phyloP scores from a whole-genome alignment of 2,329 filamentous ascomycete species.

The Aspergillus caelatus region DNA sequence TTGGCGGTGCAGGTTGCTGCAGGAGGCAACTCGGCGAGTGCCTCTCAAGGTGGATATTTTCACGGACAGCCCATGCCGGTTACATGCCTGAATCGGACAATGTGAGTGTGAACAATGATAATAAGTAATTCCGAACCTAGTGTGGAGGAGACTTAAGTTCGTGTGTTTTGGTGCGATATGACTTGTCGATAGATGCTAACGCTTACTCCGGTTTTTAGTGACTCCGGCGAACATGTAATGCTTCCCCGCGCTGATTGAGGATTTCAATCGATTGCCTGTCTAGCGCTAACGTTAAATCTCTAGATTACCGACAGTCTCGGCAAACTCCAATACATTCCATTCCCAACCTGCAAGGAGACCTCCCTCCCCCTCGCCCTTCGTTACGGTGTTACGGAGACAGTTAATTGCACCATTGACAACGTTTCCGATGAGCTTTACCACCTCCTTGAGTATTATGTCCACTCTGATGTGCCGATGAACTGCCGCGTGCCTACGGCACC shows the following conservation, averaged over 20 bases:
- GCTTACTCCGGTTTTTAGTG: constrained; percentile 18
- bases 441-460: constrained; percentile 82
- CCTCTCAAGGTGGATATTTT: constrained; percentile 36
- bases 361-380: constrained; percentile 76
- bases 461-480: constrained; percentile 89
- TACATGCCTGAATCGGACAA: constrained; percentile 73
- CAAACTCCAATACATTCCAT: constrained; percentile 89
- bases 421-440: constrained; percentile 59
- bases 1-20: constrained; percentile 24
- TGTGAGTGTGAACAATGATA: constrained; percentile 53
- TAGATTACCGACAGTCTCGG: constrained; percentile 75
- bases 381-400: constrained; percentile 73
- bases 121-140: not conserved
- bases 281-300: not conserved
- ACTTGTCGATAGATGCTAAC: constrained; percentile 2
- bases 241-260: not conserved
- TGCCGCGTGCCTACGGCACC: constrained; percentile 87
- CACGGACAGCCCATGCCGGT: constrained; percentile 68
- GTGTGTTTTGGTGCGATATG: not conserved
- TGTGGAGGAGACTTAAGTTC: not conserved
- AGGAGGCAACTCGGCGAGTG: constrained; percentile 27
- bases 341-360: constrained; percentile 89
- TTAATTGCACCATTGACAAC: constrained; percentile 55
- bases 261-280: not conserved
- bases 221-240: constrained; percentile 37